A percentile compares a stretch with the other conserved stretches of the same genome.
phyloP scores from a whole-genome alignment of 2,329 filamentous ascomycete genomes.

The Colletotrichum plurivorum region DNA sequence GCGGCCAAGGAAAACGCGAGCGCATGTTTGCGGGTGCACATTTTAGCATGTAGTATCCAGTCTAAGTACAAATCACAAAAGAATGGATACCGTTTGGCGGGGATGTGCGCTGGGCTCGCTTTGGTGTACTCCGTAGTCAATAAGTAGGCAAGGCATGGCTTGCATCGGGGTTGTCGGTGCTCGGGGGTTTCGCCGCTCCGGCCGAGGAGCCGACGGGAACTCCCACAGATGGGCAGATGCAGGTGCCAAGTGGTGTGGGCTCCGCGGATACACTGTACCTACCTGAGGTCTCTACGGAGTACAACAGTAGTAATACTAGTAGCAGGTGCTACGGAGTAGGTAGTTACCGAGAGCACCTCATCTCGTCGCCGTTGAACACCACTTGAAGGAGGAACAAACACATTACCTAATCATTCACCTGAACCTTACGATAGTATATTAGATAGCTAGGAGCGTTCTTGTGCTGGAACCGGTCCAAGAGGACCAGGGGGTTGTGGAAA shows the following conservation, averaged over 20 bases:
- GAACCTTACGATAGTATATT: no score
- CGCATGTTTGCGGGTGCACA: no score
- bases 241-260: not conserved
- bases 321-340: no score
- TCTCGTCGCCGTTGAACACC: conserved; percentile 12
- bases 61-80: not conserved
- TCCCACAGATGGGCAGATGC: not conserved
- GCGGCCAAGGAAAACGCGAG: conserved; percentile 7
- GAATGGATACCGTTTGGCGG: conserved; percentile 20
- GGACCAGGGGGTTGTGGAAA: conserved; percentile 18
- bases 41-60: conserved; percentile 2
- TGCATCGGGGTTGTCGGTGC: conserved; percentile 19
- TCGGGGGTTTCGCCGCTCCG: conserved; percentile 21
- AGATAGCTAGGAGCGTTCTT: no score
- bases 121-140: not conserved
- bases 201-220: conserved; percentile 14
- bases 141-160: conserved; percentile 1
- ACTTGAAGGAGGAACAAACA: not conserved
- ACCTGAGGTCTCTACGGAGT: no score
- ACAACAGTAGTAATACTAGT: no score
- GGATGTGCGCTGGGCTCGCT: conserved; percentile 10
- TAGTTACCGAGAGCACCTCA: conserved; percentile 24
- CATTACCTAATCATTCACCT: no score
- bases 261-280: not conserved
- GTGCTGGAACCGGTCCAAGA: no score